Evolutionary conservation across 2,329 filamentous ascomycete species (phyloP), one percentile per base, ranked within the genome.

Genomic region (Penicillium polonicum): DNA sequence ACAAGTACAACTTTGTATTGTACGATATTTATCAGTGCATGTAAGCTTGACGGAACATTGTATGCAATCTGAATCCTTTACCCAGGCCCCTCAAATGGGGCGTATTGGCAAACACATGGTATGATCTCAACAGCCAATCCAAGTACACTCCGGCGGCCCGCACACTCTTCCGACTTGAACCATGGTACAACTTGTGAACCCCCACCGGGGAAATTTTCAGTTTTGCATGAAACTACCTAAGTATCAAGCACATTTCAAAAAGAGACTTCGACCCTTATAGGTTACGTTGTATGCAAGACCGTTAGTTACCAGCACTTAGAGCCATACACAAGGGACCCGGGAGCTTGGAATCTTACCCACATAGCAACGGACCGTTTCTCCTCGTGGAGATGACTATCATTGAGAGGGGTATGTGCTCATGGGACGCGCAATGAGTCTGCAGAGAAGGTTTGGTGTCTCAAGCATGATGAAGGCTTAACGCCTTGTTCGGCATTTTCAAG

Each of bases 101-200:
- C 27, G 25, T 31, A 52, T 10, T 57, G 21, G 52, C 15, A 31
- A 31, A 39, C 31, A 33, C 25, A 53, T 53, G 48, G 55, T 12
- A 52, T 52, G 49, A 53, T 43, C 48, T 35, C 15, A n/a, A 25
- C 39, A 29, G 19, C 52, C 44, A 49, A 38, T 39, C 52, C 17
- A 25, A 35, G 10, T 29, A 52, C 39, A 29, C 5, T 43, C 31
- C 33, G 5, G 9, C 13, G 41, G 17, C 41, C 43, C 48, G 29
- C 17, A 19, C 44, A 38, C n/a, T 36, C 10, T 33, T 41, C 42
- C 25, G 15, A 33, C 13, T 49, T 42, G 21, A 43, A 50, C 52
- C 38, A 43, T 48, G 35, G 35, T 33, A 19, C 48, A 27, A 6
- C n/a, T 33, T 33, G 29, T 35, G 5, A 23, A 23, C 35, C 19